Percentiles rank a stretch among this genome's conserved stretches.
Evolutionary conservation across 2,329 filamentous ascomycete genomes (phyloP).

Genomic region (Teratosphaeria gauchensis): DNA sequence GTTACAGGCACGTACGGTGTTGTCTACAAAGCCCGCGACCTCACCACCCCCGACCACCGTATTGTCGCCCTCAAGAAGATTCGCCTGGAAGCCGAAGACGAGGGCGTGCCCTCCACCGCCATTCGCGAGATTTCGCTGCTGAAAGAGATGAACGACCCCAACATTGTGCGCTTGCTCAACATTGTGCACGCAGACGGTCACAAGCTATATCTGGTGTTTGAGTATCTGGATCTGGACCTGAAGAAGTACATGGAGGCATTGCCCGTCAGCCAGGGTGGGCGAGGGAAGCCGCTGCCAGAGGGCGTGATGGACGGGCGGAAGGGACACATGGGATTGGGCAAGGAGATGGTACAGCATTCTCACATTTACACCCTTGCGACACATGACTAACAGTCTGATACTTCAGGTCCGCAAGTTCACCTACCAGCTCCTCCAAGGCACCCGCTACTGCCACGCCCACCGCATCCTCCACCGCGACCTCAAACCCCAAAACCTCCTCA

Average conservation of each 20-base stretch:
- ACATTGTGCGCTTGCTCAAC: conserved; percentile 79
- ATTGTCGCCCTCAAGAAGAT: conserved; percentile 95
- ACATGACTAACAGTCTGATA: background rate
- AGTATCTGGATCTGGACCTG: conserved; percentile 82
- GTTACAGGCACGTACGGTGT: conserved; percentile 81
- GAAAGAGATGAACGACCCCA: conserved; percentile 88
- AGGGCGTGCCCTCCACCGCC: conserved; percentile 83
- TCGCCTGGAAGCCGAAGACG: conserved; percentile 86
- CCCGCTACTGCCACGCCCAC: conserved; percentile 82
- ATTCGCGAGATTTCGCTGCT: conserved; percentile 90
- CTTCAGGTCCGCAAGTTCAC: conserved; percentile 74
- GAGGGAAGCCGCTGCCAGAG: conserved; percentile 75
- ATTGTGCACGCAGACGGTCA: conserved; percentile 92
- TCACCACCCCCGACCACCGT: conserved; percentile 63
- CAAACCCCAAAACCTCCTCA: conserved; percentile 84
- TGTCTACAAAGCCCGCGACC: conserved; percentile 87
- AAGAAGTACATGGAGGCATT: conserved; percentile 96
- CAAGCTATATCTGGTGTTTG: conserved; percentile 88
- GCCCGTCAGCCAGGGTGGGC: conserved; percentile 71
- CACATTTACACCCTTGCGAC: background rate
- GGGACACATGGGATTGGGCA: conserved; percentile 60
- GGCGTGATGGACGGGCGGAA: conserved; percentile 51
- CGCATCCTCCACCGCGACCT: conserved; percentile 79
- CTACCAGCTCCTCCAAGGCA: conserved; percentile 73
- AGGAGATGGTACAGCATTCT: conserved; percentile 47